These are phyloP conservation scores for Camelina sativa DNA, from an alignment of 345 rosid species.

Conservation along the genomic window DNA sequence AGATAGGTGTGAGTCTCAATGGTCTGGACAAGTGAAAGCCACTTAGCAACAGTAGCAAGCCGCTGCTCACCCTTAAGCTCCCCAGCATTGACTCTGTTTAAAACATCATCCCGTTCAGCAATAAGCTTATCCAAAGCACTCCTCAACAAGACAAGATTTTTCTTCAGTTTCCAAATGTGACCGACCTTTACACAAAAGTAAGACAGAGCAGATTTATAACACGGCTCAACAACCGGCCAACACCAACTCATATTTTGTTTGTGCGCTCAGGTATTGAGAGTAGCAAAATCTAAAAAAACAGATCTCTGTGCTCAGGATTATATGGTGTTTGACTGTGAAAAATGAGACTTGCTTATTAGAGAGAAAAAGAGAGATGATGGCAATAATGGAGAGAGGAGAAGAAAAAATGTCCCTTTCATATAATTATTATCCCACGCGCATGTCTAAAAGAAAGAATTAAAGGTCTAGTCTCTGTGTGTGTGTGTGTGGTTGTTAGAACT, in stretches of 20 bases:
- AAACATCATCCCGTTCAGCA: not conserved
- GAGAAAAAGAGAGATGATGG: too few relatives aligned
- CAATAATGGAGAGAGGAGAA: too few relatives aligned
- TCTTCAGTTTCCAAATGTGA: not conserved
- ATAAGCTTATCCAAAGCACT: not conserved
- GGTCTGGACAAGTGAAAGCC: conserved; percentile 2
- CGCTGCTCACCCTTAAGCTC: conserved; percentile 1
- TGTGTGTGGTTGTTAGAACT: too few relatives aligned
- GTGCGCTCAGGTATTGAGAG: not conserved
- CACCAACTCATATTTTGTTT: not conserved
- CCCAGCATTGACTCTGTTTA: not conserved
- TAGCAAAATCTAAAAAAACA: too few relatives aligned
- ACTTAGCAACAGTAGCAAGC: not conserved
- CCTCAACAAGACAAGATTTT: not conserved
- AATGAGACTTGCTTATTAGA: too few relatives aligned
- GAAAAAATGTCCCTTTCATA: too few relatives aligned
- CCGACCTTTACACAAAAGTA: conserved; percentile 1
- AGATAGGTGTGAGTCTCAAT: not conserved
- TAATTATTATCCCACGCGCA: too few relatives aligned
- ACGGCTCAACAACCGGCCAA: conserved; percentile 2
- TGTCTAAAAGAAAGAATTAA: too few relatives aligned
- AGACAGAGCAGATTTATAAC: not conserved
- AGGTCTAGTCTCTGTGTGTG: too few relatives aligned
- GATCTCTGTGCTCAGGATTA: too few relatives aligned
- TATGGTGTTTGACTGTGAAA: too few relatives aligned